A percentile compares a stretch with the other conserved stretches of the same genome.
Evolutionary conservation across 768 basidiomycete genomes (phyloP).

Genomic region (Phanerodontia chrysosporium): DNA sequence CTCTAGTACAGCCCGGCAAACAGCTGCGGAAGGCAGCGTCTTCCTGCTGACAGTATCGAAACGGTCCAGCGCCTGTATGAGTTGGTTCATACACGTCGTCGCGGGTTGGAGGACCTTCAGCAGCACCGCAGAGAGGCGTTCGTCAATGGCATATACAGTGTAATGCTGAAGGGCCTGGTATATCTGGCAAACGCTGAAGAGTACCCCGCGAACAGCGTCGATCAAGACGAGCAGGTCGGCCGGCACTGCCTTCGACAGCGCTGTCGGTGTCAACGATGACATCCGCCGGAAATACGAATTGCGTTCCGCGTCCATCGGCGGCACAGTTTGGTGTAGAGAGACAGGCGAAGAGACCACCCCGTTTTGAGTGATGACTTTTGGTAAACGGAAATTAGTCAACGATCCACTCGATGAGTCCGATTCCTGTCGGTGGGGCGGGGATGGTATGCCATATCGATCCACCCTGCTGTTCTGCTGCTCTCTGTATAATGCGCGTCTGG

Average conservation of each 20-base stretch:
- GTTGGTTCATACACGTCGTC: conserved; percentile 69
- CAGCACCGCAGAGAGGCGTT: conserved; percentile 75
- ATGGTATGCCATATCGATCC: conserved; percentile 27
- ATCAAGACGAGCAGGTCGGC: conserved; percentile 63
- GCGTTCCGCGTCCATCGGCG: conserved; percentile 72
- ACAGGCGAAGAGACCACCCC: conserved; percentile 37
- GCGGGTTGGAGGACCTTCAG: conserved; percentile 85
- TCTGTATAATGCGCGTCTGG: conserved; percentile 24
- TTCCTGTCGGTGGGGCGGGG: conserved; percentile 41
- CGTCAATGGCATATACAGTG: conserved; percentile 76
- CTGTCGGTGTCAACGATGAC: conserved; percentile 64
- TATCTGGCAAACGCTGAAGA: conserved; percentile 89
- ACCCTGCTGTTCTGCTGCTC: conserved; percentile 18
- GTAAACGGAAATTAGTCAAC: conserved; percentile 19
- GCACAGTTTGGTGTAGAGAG: conserved; percentile 37
- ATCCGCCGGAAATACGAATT: conserved; percentile 94
- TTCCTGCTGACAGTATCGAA: conserved; percentile 82
- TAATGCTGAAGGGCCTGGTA: conserved; percentile 88
- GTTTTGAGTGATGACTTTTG: conserved; percentile 22
- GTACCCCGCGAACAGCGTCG: conserved; percentile 87
- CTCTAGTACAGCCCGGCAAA: conserved; percentile 78
- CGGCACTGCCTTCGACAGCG: conserved; percentile 64
- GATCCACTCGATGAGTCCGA: conserved; percentile 33
- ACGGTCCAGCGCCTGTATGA: conserved; percentile 86
- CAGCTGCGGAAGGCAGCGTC: conserved; percentile 58